phyloP scores from a whole-genome alignment of 768 basidiomycete genomes.

The Xerocomellus dryophilus region DNA sequence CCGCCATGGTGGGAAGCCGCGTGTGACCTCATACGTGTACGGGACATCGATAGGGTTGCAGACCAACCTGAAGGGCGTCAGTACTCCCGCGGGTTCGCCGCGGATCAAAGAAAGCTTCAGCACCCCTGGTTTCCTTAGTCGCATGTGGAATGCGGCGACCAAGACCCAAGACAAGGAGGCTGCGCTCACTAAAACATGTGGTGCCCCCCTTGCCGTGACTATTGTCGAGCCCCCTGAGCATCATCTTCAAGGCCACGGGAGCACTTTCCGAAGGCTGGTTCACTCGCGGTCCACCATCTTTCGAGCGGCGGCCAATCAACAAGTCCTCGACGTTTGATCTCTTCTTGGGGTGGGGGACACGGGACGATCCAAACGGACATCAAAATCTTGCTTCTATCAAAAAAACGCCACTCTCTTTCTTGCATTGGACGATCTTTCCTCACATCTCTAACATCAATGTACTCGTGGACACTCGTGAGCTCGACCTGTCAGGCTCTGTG shows the following conservation, averaged over 20 bases:
- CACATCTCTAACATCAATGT: conserved; percentile 30
- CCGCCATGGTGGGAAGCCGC: conserved; percentile 25
- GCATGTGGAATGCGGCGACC: conserved; percentile 71
- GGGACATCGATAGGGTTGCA: conserved; percentile 18
- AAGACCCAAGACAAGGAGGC: conserved; percentile 36
- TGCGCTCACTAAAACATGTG: conserved; percentile 7
- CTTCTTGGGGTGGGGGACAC: conserved; percentile 1
- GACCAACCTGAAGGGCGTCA: conserved; percentile 10
- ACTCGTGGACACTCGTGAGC: conserved; percentile 23
- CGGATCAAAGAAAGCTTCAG: conserved; percentile 39
- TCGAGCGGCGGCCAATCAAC: conserved; percentile 29
- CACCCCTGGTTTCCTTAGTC: conserved; percentile 55
- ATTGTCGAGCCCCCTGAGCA: conserved; percentile 27
- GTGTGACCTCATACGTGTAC: conserved; percentile 30
- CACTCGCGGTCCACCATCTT: conserved; percentile 46
- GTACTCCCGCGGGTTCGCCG: conserved; percentile 16
- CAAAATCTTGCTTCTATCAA: conserved; percentile 24
- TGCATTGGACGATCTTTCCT: conserved; percentile 19
- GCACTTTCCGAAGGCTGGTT: conserved; percentile 41
- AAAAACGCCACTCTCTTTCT: conserved; percentile 16
- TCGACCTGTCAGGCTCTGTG: conserved; percentile 3
- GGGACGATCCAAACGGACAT: conserved; percentile 18
- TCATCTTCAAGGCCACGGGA: conserved; percentile 28
- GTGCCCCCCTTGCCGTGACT: conserved; percentile 18
- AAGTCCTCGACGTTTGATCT: conserved; percentile 28